These are phyloP conservation scores for Trichoderma sp. DNA, from an alignment of 2,329 filamentous ascomycete genomes.

Conservation along the genomic window DNA sequence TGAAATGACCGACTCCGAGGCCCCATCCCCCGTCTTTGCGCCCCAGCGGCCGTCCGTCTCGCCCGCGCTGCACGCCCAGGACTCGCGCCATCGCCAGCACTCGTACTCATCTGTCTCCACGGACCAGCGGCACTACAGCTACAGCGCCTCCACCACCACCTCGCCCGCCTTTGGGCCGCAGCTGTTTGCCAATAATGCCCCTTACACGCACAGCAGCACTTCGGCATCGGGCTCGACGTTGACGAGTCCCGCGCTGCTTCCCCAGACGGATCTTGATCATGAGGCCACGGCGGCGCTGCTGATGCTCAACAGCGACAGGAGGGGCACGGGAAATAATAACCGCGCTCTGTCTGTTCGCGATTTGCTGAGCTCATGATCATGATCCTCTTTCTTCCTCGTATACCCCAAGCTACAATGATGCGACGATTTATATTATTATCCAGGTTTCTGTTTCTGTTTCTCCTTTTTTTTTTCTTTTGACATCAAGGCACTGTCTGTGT, in stretches of 20 bases:
- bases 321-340: constrained; percentile 40
- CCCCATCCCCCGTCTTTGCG: constrained; percentile 46
- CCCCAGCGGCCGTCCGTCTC: constrained; percentile 49
- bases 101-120: constrained; percentile 54
- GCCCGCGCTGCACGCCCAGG: constrained; percentile 48
- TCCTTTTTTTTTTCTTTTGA: neutral
- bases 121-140: constrained; percentile 50
- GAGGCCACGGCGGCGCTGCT: constrained; percentile 82
- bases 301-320: constrained; percentile 80
- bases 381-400: neutral
- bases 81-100: constrained; percentile 43
- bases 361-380: constrained; percentile 47
- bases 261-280: constrained; percentile 60
- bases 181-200: constrained; percentile 25
- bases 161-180: constrained; percentile 59
- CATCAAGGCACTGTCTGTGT: neutral
- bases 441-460: neutral
- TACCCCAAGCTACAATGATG: neutral
- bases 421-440: neutral
- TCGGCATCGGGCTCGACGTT: constrained; percentile 50
- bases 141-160: constrained; percentile 46
- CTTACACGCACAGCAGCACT: constrained; percentile 40
- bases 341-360: constrained; percentile 55
- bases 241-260: constrained; percentile 56
- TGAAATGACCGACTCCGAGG: constrained; percentile 58